Evolutionary conservation across 768 basidiomycete genomes (phyloP).

Genomic region (Leucosporidium yakuticum): DNA sequence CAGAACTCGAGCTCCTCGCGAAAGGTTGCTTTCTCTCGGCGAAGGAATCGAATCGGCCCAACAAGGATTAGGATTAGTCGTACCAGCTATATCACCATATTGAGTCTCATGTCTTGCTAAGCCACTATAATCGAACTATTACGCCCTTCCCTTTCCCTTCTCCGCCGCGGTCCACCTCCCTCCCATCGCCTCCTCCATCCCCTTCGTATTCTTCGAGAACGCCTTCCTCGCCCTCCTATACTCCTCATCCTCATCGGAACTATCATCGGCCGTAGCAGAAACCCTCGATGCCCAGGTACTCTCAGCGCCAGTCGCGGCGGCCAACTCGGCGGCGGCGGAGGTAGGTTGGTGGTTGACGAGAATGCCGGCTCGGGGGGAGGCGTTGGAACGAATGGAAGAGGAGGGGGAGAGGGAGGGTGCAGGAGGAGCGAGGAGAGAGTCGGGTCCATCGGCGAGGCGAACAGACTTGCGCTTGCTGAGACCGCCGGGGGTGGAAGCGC

Average conservation of each 20-base stretch:
- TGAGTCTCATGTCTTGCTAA: background rate
- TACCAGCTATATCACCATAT: no score
- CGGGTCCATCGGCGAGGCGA: conserved; percentile 18
- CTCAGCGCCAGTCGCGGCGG: background rate
- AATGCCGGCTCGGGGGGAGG: conserved; percentile 12
- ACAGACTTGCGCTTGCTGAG: conserved; percentile 31
- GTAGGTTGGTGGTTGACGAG: conserved; percentile 13
- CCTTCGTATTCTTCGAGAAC: conserved; percentile 14
- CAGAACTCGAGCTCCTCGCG: no score
- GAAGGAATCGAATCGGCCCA: no score
- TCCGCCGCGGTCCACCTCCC: conserved; percentile 6
- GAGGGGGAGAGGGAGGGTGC: conserved; percentile 18
- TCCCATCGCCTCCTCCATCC: conserved; percentile 10
- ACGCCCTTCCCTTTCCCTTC: conserved; percentile 24
- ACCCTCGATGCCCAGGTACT: conserved; percentile 18
- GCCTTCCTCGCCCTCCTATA: conserved; percentile 24
- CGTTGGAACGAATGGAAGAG: conserved; percentile 15
- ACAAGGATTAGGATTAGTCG: no score
- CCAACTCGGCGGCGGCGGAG: background rate
- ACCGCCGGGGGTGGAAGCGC: background rate
- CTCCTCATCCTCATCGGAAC: conserved; percentile 5
- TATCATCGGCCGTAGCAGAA: conserved; percentile 8
- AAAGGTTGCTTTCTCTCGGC: no score
- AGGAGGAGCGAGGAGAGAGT: background rate
- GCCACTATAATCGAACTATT: no score